Conservation (phyloP, 768 basidiomycete species). For the Naematelia encephala region DNA sequence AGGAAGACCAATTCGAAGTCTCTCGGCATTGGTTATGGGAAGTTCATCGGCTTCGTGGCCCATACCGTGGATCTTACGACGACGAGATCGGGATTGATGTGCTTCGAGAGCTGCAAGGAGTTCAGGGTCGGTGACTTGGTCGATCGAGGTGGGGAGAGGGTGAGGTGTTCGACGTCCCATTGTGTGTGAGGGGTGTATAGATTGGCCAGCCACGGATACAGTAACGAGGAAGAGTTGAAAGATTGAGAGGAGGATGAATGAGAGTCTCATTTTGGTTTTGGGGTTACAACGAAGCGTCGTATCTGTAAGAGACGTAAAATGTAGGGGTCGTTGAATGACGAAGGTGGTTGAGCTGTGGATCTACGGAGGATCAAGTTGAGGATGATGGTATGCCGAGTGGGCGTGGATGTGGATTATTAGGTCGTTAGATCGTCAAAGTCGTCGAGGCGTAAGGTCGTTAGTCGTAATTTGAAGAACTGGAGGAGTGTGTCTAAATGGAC, state of each 20-base stretch:
- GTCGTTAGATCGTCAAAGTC: background rate
- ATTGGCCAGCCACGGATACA: background rate
- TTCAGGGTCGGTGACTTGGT: background rate
- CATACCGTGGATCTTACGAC: slow-evolving; percentile 13
- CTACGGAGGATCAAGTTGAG: background rate
- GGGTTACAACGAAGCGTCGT: too few species aligned
- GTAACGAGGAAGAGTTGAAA: background rate
- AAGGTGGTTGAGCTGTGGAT: background rate
- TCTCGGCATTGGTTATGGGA: slow-evolving; percentile 12
- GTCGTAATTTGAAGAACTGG: background rate
- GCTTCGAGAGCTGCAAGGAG: background rate
- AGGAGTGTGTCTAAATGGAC: background rate
- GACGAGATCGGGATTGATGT: background rate
- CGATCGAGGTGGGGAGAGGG: slow-evolving; percentile 2
- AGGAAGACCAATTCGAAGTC: slow-evolving; percentile 12
- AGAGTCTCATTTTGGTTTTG: background rate
- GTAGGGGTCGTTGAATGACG: too few species aligned
- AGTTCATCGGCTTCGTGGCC: slow-evolving; percentile 12
- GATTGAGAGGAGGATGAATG: background rate
- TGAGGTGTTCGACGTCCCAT: background rate
- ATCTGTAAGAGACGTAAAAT: too few species aligned
- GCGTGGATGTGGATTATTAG: background rate
- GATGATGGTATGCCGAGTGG: background rate
- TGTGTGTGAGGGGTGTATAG: background rate
- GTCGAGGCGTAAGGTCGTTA: background rate